Conservation (phyloP, 257 asterid species). For the Nicotiana tabacum region DNA sequence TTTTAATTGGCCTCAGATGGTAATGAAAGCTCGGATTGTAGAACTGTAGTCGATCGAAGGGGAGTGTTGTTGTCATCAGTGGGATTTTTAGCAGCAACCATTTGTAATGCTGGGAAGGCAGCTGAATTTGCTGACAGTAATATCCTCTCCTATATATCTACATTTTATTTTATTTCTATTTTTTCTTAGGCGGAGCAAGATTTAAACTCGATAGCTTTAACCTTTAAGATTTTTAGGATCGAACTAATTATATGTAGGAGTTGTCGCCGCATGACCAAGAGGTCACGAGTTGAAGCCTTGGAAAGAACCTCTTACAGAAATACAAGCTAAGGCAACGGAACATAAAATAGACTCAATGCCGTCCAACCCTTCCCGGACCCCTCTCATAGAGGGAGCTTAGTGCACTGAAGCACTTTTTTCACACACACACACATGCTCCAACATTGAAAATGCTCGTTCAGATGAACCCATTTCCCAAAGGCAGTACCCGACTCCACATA, state of each 20-base stretch:
- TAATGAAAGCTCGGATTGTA: constrained; percentile 29
- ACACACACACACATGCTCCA: neutral
- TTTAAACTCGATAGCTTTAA: neutral
- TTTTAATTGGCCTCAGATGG: constrained; percentile 32
- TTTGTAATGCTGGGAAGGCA: constrained; percentile 33
- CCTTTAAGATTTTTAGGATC: no score
- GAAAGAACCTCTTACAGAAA: no score
- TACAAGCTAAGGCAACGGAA: no score
- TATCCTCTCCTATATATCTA: constrained; percentile 1
- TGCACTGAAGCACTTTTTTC: no score
- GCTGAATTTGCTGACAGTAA: constrained; percentile 85
- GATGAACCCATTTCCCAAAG: neutral
- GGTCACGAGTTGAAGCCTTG: no score
- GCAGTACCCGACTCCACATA: neutral
- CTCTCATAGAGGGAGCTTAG: no score
- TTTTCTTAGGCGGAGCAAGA: neutral
- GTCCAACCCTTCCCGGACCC: no score
- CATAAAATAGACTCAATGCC: no score
- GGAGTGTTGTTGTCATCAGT: constrained; percentile 44
- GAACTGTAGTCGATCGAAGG: constrained; percentile 48
- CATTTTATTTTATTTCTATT: neutral
- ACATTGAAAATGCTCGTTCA: neutral
- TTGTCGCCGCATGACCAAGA: neutral
- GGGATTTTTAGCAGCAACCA: constrained; percentile 41
- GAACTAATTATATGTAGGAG: neutral